phyloP scores from a whole-genome alignment of 2,329 filamentous ascomycete genomes.

The Xylariaceae sp. region DNA sequence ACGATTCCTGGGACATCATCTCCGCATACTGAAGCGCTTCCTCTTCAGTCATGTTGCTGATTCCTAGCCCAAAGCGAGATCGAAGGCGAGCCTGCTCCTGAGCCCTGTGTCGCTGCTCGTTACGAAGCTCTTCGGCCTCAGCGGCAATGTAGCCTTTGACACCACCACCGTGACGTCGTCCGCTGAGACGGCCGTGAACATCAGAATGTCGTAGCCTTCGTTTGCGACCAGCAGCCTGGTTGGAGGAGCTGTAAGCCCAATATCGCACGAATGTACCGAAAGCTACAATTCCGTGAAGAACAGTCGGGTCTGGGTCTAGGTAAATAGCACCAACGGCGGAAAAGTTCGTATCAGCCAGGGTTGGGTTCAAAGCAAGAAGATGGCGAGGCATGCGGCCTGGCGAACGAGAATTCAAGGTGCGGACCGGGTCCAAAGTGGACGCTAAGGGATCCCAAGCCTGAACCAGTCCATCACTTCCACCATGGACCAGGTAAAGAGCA shows the following conservation, averaged over 20 bases:
- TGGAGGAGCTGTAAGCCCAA: constrained; percentile 90
- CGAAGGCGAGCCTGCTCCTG: constrained; percentile 75
- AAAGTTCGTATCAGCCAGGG: constrained; percentile 74
- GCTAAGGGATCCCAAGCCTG: constrained; percentile 97
- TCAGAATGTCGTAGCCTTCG: constrained; percentile 76
- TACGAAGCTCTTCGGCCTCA: constrained; percentile 81
- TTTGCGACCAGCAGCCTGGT: constrained; percentile 77
- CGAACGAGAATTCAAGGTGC: constrained; percentile 86
- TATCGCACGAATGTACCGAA: constrained; percentile 88
- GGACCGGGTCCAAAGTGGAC: constrained; percentile 77
- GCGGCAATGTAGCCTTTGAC: constrained; percentile 83
- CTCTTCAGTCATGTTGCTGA: constrained; percentile 71
- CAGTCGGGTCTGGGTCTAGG: constrained; percentile 85
- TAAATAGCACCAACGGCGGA: constrained; percentile 83
- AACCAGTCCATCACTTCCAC: constrained; percentile 91
- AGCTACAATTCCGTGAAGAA: constrained; percentile 84
- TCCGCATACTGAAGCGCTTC: constrained; percentile 70
- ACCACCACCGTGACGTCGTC: constrained; percentile 67
- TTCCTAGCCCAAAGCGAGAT: constrained; percentile 82
- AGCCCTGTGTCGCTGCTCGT: constrained; percentile 70
- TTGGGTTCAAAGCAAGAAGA: constrained; percentile 58
- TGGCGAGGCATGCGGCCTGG: constrained; percentile 83
- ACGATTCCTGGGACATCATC: constrained; percentile 69
- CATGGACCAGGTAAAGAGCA: constrained; percentile 87
- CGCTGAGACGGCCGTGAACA: constrained; percentile 56